These are phyloP conservation scores for Pythium dissimile DNA, from an alignment of 352 stramenopile genomes.

Conservation along the genomic window DNA sequence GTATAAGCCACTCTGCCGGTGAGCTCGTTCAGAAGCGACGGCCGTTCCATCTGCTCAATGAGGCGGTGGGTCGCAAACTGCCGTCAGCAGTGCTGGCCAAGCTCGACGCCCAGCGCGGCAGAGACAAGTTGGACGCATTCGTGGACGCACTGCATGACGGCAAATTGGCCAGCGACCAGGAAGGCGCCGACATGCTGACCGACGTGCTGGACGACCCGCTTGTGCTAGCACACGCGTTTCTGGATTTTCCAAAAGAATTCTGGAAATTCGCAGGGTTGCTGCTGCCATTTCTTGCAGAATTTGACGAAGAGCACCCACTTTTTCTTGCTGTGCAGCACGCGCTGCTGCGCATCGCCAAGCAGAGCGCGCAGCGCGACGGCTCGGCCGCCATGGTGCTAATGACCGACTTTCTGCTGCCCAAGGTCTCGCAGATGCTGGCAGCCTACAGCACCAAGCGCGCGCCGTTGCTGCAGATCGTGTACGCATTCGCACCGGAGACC, in stretches of 20 bases:
- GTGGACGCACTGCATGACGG: slow-evolving; percentile 46
- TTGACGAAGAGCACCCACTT: slow-evolving; percentile 39
- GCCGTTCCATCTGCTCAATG: slow-evolving; percentile 63
- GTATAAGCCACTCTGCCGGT: slow-evolving; percentile 1
- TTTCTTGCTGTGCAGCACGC: slow-evolving; percentile 35
- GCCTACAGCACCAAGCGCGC: slow-evolving; percentile 39
- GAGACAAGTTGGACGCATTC: slow-evolving; percentile 73
- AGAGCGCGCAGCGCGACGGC: slow-evolving; percentile 47
- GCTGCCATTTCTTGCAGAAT: slow-evolving; percentile 43
- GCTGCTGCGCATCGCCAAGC: slow-evolving; percentile 35
- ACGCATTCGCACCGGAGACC: slow-evolving; percentile 53
- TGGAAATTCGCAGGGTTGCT: slow-evolving; percentile 68
- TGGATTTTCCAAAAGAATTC: slow-evolving; percentile 81
- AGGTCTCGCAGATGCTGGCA: slow-evolving; percentile 29
- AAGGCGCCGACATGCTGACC: slow-evolving; percentile 33
- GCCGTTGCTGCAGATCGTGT: slow-evolving; percentile 51
- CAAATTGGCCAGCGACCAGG: slow-evolving; percentile 24
- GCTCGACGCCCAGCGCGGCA: slow-evolving; percentile 35
- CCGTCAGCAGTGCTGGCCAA: slow-evolving; percentile 19
- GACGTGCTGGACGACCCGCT: slow-evolving; percentile 45
- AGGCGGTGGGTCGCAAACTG: slow-evolving; percentile 39
- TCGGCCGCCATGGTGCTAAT: slow-evolving; percentile 43
- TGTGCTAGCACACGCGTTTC: slow-evolving; percentile 51
- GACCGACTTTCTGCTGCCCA: slow-evolving; percentile 53
- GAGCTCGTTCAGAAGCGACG: slow-evolving; percentile 56